These are phyloP conservation scores for Angophora floribunda DNA, from an alignment of 345 rosid genomes.

Conservation along the genomic window DNA sequence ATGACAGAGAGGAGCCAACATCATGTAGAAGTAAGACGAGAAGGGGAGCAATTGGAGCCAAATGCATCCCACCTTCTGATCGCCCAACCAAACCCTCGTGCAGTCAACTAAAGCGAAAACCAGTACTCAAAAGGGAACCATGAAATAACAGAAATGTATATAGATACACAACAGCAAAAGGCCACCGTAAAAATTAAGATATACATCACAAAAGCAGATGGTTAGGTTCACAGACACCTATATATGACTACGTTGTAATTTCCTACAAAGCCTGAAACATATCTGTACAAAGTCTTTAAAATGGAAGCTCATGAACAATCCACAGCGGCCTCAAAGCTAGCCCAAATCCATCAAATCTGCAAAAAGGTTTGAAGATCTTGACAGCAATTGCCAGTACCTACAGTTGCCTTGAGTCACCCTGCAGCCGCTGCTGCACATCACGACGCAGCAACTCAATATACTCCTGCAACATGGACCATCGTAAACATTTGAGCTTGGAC, in stretches of 20 bases:
- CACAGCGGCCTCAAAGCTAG: neutral
- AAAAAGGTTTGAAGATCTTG: neutral
- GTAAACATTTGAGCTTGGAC: neutral
- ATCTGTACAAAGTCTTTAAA: neutral
- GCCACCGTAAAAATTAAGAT: neutral
- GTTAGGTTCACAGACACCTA: neutral
- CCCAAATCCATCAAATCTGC: neutral
- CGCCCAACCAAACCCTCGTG: neutral
- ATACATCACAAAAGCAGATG: neutral
- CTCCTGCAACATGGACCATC: slow-evolving; percentile 33
- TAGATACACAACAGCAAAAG: neutral
- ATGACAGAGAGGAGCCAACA: neutral
- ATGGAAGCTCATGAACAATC: neutral
- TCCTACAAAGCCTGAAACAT: neutral
- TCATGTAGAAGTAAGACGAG: neutral
- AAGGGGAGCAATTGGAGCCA: neutral
- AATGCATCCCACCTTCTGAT: neutral
- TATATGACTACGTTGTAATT: neutral
- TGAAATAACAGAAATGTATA: neutral
- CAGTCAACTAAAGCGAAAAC: neutral
- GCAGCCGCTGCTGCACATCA: slow-evolving; percentile 30
- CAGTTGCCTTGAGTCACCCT: slow-evolving; percentile 10
- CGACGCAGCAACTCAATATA: slow-evolving; percentile 47
- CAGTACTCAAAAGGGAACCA: neutral
- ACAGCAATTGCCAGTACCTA: neutral